These are phyloP conservation scores for Xylaria sp. DNA, from an alignment of 2,329 filamentous ascomycete species.

Conservation along the genomic window DNA sequence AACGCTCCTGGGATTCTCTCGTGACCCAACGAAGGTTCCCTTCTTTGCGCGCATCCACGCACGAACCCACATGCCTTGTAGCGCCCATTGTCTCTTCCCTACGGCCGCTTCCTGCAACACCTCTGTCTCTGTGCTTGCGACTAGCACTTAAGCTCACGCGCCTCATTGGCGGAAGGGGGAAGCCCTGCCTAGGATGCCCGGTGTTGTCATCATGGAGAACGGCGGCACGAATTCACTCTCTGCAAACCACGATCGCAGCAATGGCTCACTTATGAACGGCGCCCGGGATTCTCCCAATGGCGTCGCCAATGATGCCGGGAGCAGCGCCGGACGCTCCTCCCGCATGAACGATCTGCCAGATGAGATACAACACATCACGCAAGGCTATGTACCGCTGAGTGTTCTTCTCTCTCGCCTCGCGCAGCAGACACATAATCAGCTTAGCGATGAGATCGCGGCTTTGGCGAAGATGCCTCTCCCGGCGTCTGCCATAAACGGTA, in stretches of 20 bases:
- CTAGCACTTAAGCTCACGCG: conserved; percentile 19
- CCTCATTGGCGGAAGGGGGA: conserved; percentile 33
- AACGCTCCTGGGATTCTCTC: neutral
- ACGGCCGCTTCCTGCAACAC: conserved; percentile 7
- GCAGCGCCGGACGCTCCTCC: conserved; percentile 26
- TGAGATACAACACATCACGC: conserved; percentile 65
- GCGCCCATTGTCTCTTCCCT: conserved; percentile 8
- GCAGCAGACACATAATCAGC: conserved; percentile 74
- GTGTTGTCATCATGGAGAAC: conserved; percentile 51
- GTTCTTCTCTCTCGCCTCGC: conserved; percentile 71
- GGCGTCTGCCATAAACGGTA: conserved; percentile 48
- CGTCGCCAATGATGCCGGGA: conserved; percentile 8
- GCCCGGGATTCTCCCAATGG: conserved; percentile 24
- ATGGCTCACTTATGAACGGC: conserved; percentile 35
- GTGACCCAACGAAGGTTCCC: neutral
- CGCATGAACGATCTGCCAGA: conserved; percentile 56
- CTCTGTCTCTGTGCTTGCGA: conserved; percentile 8
- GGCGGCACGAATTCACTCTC: conserved; percentile 48
- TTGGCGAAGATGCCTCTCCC: conserved; percentile 64
- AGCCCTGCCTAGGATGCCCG: conserved; percentile 42
- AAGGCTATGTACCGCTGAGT: conserved; percentile 70
- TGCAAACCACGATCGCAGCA: conserved; percentile 53
- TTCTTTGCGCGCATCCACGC: conserved; percentile 10
- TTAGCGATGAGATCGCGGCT: conserved; percentile 64
- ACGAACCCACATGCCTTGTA: conserved; percentile 19